Evolutionary conservation across 306 rosid species (phyloP).

Genomic region (Cucurbita maxima): DNA sequence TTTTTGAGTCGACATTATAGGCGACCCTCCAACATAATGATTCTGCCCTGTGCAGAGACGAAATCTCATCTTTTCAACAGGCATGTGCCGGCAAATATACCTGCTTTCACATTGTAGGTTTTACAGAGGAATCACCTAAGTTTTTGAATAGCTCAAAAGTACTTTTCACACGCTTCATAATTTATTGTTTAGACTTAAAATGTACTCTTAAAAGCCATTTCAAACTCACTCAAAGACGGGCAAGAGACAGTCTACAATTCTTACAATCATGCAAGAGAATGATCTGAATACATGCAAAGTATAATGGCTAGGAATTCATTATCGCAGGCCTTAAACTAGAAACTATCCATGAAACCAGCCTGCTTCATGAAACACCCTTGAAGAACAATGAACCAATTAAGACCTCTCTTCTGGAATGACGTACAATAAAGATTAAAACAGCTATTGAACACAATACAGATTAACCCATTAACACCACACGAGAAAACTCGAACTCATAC

Average conservation of each 20-base stretch:
- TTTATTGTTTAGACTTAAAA: neutral
- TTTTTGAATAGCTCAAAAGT: neutral
- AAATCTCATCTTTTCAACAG: constrained; percentile 24
- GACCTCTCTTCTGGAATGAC: neutral
- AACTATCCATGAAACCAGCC: neutral
- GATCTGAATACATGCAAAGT: neutral
- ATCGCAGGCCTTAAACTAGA: neutral
- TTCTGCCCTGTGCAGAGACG: constrained; percentile 27
- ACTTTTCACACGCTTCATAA: neutral
- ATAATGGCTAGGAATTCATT: neutral
- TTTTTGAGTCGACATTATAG: constrained; percentile 28
- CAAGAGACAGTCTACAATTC: neutral
- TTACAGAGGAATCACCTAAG: neutral
- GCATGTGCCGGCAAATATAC: constrained; percentile 27
- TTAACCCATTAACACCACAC: neutral
- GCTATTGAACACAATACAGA: neutral
- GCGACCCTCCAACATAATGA: constrained; percentile 34
- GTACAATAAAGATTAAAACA: neutral
- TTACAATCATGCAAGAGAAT: neutral
- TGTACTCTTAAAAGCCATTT: neutral
- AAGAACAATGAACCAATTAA: neutral
- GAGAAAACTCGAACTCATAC: neutral
- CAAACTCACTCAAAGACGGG: neutral
- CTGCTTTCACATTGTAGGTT: constrained; percentile 27
- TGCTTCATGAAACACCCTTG: neutral